phyloP scores from a whole-genome alignment of 495 filamentous ascomycete species.

The Penicillium lividum region DNA sequence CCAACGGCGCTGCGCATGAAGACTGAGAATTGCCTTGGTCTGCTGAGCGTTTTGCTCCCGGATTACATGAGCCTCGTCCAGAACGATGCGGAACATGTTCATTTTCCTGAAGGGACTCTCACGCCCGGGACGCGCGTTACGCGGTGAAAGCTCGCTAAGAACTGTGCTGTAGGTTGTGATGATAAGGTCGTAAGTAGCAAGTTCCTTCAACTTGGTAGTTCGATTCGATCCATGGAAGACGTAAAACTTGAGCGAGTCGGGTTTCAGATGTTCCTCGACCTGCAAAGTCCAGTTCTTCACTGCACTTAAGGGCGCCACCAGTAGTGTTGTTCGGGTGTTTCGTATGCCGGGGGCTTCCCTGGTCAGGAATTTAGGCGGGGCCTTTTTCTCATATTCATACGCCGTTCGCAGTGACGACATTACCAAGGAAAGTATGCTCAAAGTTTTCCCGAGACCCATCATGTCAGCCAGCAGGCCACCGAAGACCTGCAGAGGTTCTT shows the following conservation, averaged over 20 bases:
- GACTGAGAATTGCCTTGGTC: constrained; percentile 79
- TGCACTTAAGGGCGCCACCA: constrained; percentile 87
- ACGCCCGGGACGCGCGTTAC: constrained; percentile 55
- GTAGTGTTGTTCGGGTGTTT: constrained; percentile 78
- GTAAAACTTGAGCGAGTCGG: constrained; percentile 62
- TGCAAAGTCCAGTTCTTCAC: constrained; percentile 92
- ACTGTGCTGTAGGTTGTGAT: constrained; percentile 90
- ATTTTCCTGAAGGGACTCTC: constrained; percentile 71
- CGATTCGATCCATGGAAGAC: constrained; percentile 83
- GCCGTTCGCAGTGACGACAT: constrained; percentile 62
- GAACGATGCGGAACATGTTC: constrained; percentile 91
- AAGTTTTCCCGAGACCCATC: constrained; percentile 96
- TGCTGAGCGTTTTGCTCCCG: constrained; percentile 78
- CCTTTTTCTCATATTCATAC: constrained; percentile 47
- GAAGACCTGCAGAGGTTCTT: constrained; percentile 67
- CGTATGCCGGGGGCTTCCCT: constrained; percentile 48
- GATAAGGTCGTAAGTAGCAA: constrained; percentile 76
- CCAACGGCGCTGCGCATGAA: constrained; percentile 84
- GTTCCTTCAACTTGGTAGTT: constrained; percentile 61
- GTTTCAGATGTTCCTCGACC: constrained; percentile 74
- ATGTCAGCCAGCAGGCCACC: constrained; percentile 96
- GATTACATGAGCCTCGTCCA: constrained; percentile 95
- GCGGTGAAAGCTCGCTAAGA: constrained; percentile 70
- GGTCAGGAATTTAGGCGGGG: constrained; percentile 32
- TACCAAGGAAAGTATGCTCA: constrained; percentile 82